Base-by-base conservation (phyloP, 352 stramenopile species). In the Globisporangium takayamanum region DNA sequence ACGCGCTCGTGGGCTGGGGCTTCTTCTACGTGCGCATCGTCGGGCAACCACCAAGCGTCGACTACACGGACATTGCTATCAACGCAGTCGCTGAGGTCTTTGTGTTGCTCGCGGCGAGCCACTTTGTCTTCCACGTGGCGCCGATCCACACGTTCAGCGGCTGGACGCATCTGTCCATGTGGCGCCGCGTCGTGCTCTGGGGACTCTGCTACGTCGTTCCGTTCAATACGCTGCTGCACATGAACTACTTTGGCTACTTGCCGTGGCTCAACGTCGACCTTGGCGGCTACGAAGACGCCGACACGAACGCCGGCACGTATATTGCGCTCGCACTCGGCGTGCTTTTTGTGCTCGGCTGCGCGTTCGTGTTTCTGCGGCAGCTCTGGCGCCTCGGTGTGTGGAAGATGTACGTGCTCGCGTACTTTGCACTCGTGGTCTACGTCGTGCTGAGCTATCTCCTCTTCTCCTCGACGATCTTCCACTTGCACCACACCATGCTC, bases 401-500 rank as follows among this genome's bases (percentile, higher is more conserved):
- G 74, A 71, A 69, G 11, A 63, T 57, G 16, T 73, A 69, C 25
- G 6, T 74, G 3, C 16, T 71, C 15, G 52, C 66, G 48, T 94
- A 91, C 54, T 25, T 52, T 1, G 6, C 53, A 8, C 37, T 83
- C 14, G 44, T 76, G 0, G 20, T 61, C 16, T 63, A 47, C 42
- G 68, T 74, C 25, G n/a, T 84, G 2, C 15, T 89, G 28, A 84
- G 74, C 20, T 88, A 74, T 69, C 65, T 48, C 1, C 54, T 89
- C 1, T 92, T 88, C 55, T 61, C 66, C n/a, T 79, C 75, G 18
- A 82, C 76, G 11, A 53, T 71, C 22, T 85, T 90, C 15, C 84
- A 94, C 52, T 41, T 92, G 14, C 84, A 92, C 56, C 84, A 94
- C 60, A 76, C 83, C 0, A 89, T 90, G 77, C 52, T 92, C 10